Evolutionary conservation across 2,329 filamentous ascomycete genomes (phyloP), one percentile per base, ranked within the genome.

Genomic region (Penicillium frequentans): DNA sequence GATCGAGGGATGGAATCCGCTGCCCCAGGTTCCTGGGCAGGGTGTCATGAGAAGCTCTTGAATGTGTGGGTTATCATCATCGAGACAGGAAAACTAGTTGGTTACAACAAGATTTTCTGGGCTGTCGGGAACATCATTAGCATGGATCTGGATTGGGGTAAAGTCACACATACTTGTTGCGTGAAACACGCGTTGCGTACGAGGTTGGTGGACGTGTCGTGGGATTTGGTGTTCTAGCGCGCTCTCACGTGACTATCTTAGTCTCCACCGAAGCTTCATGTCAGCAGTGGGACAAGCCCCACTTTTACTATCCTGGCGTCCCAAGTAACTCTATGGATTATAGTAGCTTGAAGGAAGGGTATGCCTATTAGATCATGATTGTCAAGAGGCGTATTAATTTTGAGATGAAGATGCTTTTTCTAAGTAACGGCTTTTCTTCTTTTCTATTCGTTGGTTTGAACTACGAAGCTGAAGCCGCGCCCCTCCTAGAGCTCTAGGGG

Each of bases 11-110:
- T 76, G 68, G 69, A 71, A 64, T 71, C 72, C 70, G 68, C 61
- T 56, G 58, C 56, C 64, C 59, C 56, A 57, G 56, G 48, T 58
- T 57, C 35, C 35, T 16, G 48, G 52, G 51, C 43, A 52, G 62
- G 61, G 70, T 69, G 70, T 75, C 71, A 68, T 72, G 72, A 73
- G 35, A 71, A 72, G 73, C 73, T 76, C 73, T 57, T 56, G 49
- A 31, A 54, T 48, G 46, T 55, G 47, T 54, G 64, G 61, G 64
- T 68, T 70, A 70, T 77, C 75, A 66, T 77, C 75, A 77, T 75
- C 58, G 74, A 71, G 74, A 74, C 64, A 59, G 57, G 56, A 21
- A 29, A 39, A 35, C 42, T 24, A 24, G 7, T 24, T 26, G 8
- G 16, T n/a, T 11, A 21, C 19, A 37, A 19, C 47, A 19, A 26